A percentile compares a stretch with the other conserved stretches of the same genome.
Conservation (phyloP, 257 asterid species). For the Ligustrum vulgare region DNA sequence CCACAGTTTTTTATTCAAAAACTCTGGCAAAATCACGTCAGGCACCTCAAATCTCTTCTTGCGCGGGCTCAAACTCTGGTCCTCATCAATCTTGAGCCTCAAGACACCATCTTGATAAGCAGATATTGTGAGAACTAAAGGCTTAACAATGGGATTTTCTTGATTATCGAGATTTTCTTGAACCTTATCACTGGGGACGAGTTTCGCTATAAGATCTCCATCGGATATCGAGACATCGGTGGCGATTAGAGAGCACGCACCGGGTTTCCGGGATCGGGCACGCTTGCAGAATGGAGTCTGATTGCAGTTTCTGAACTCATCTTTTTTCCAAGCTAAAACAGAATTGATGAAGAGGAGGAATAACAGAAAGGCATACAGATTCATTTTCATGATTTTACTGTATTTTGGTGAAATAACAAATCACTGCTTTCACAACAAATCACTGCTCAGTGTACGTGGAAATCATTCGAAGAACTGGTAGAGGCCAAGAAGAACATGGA, state of each 20-base stretch:
- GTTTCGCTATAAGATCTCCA: conserved; percentile 83
- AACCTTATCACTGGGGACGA: conserved; percentile 38
- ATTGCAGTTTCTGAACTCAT: conserved; percentile 86
- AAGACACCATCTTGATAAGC: conserved; percentile 85
- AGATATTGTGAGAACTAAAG: conserved; percentile 63
- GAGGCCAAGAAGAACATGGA: not conserved
- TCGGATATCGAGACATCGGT: conserved; percentile 66
- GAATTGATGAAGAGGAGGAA: conserved; percentile 39
- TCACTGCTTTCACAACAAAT: not conserved
- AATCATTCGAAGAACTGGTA: not conserved
- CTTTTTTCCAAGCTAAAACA: conserved; percentile 78
- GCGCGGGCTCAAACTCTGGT: conserved; percentile 57
- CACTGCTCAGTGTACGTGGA: not conserved
- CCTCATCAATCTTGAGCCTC: conserved; percentile 91
- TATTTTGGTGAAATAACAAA: not conserved
- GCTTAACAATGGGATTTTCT: conserved; percentile 35
- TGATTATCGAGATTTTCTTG: conserved; percentile 34
- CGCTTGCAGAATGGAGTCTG: conserved; percentile 98
- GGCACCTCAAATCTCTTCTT: conserved; percentile 97
- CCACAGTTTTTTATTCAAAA: conserved; percentile 67
- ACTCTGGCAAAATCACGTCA: conserved; percentile 79
- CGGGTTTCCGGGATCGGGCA: conserved; percentile 73
- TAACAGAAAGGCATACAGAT: conserved; percentile 24
- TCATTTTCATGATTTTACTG: conserved; percentile 29
- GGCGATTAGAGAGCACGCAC: conserved; percentile 57